These are phyloP conservation scores for Epichloe aotearoae DNA, from an alignment of 2,329 filamentous ascomycete species.

Conservation along the genomic window DNA sequence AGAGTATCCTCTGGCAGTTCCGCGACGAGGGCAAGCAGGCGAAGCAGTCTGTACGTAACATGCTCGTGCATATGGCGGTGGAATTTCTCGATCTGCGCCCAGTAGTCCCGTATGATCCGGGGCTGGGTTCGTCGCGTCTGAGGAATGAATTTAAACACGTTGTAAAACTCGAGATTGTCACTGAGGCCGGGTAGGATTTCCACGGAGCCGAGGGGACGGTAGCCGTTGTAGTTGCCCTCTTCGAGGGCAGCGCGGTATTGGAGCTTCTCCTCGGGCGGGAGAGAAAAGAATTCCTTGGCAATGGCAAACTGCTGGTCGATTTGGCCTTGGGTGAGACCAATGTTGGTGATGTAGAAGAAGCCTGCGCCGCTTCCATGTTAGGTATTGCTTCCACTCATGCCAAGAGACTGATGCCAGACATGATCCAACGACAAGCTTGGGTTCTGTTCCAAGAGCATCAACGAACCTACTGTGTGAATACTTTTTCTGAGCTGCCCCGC, in stretches of 20 bases:
- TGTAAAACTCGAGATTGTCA: slow-evolving; percentile 28
- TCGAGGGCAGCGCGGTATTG: slow-evolving; percentile 39
- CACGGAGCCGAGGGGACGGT: slow-evolving; percentile 30
- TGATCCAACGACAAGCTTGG: too few relatives aligned
- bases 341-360: slow-evolving; percentile 52
- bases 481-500: slow-evolving; percentile 42
- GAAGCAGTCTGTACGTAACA: slow-evolving; percentile 20
- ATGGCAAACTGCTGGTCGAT: slow-evolving; percentile 49
- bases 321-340: slow-evolving; percentile 45
- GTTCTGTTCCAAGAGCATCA: neutral
- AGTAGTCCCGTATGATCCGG: slow-evolving; percentile 18
- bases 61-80: slow-evolving; percentile 21
- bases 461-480: slow-evolving; percentile 26
- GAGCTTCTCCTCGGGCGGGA: slow-evolving; percentile 44
- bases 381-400: neutral
- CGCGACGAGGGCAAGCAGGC: slow-evolving; percentile 33
- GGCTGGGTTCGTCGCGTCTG: slow-evolving; percentile 19
- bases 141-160: slow-evolving; percentile 27
- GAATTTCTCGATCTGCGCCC: slow-evolving; percentile 20
- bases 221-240: slow-evolving; percentile 44
- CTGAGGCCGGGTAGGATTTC: slow-evolving; percentile 20
- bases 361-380: slow-evolving; percentile 13
- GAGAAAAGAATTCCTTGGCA: slow-evolving; percentile 42
- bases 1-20: slow-evolving; percentile 44
- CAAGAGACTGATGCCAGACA: too few relatives aligned